These are phyloP conservation scores for Salvia miltiorrhiza DNA, from an alignment of 257 asterid genomes.

Conservation along the genomic window DNA sequence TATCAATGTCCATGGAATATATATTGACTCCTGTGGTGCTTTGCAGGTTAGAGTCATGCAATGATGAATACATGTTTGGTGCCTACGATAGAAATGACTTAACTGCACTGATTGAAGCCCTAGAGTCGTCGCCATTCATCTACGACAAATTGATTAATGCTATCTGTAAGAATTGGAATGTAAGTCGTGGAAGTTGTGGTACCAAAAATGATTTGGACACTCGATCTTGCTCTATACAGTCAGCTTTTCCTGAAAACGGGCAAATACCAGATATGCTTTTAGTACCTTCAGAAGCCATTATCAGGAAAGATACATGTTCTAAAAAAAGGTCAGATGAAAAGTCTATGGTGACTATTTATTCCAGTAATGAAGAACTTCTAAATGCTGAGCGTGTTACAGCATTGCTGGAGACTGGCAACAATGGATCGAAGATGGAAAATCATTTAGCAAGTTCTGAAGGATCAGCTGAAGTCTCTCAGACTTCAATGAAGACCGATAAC, in stretches of 20 bases:
- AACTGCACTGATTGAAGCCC: constrained; percentile 51
- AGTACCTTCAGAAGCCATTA: constrained; percentile 24
- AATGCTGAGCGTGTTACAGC: constrained; percentile 29
- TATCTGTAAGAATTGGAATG: constrained; percentile 54
- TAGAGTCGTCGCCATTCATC: constrained; percentile 47
- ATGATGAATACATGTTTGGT: constrained; percentile 42
- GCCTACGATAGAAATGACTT: constrained; percentile 67
- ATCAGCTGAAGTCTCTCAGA: constrained; percentile 65
- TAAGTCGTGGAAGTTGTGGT: constrained; percentile 45
- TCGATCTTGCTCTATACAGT: constrained; percentile 31
- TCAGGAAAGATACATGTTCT: constrained; percentile 28
- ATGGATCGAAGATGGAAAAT: constrained; percentile 40
- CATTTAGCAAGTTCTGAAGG: constrained; percentile 69
- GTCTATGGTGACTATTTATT: constrained; percentile 26
- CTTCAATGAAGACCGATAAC: constrained; percentile 34
- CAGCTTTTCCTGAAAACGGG: constrained; percentile 29
- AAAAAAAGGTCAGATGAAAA: constrained; percentile 35
- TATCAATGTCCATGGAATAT: background rate
- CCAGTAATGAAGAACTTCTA: constrained; percentile 39
- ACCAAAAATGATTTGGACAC: constrained; percentile 37
- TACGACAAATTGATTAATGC: constrained; percentile 43
- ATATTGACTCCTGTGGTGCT: constrained; percentile 24
- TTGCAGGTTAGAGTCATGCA: constrained; percentile 69
- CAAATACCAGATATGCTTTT: constrained; percentile 26
- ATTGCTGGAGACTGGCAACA: constrained; percentile 32